A percentile compares a stretch with the other conserved stretches of the same genome.
Conservation (phyloP, 371 early-diverging fungal genomes). For the Mortierella sp. region DNA sequence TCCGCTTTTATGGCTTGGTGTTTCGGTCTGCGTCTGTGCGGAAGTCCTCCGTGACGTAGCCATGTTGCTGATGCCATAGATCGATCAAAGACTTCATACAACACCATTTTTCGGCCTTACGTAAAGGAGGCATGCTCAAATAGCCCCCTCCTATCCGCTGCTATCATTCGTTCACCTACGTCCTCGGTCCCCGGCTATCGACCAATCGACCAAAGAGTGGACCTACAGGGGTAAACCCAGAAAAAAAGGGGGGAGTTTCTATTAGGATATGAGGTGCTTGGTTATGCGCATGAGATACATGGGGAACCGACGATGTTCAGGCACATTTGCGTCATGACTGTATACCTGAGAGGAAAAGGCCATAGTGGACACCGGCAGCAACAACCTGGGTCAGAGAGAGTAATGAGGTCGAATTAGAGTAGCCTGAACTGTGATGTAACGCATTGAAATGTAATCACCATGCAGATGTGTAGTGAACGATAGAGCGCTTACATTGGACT, state of each 20-base stretch:
- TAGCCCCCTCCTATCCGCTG: too few relatives aligned
- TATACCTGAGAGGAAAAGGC: constrained; percentile 52
- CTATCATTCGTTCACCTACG: constrained; percentile 30
- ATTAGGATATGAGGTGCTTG: neutral
- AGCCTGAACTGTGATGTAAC: too few relatives aligned
- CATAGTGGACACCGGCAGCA: constrained; percentile 50
- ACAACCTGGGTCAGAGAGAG: constrained; percentile 14
- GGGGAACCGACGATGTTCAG: constrained; percentile 1
- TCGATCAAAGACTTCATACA: neutral
- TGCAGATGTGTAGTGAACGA: too few relatives aligned
- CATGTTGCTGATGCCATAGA: neutral
- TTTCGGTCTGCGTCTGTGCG: too few relatives aligned
- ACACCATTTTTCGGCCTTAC: neutral
- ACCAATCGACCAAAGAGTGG: constrained; percentile 65
- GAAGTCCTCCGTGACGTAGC: neutral
- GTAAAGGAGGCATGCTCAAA: neutral
- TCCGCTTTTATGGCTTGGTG: too few relatives aligned
- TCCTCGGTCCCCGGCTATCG: constrained; percentile 59
- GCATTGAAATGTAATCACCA: too few relatives aligned
- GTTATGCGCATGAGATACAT: neutral
- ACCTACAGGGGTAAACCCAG: constrained; percentile 41
- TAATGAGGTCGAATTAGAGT: too few relatives aligned
- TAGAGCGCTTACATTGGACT: constrained; percentile 54
- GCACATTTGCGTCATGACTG: neutral
- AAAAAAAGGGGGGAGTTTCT: neutral